A percentile compares a stretch with the other conserved stretches of the same genome.
phyloP scores from a whole-genome alignment of 2,329 filamentous ascomycete species.

The Neonectria coccinea region DNA sequence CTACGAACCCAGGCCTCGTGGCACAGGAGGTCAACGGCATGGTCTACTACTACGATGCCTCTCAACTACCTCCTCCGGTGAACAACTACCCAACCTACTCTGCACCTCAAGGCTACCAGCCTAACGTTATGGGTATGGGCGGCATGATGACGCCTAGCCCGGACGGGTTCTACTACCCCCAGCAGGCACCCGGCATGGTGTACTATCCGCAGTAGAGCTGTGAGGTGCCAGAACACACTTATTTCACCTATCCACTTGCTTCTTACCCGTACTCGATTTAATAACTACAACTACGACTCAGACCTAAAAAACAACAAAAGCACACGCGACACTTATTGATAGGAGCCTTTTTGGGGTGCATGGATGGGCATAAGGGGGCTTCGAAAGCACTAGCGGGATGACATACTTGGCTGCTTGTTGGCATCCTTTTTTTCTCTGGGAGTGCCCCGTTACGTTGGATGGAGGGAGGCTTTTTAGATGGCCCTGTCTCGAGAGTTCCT shows the following conservation, averaged over 20 bases:
- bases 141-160: constrained; percentile 81
- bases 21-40: constrained; percentile 95
- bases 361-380: constrained; percentile 16
- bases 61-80: constrained; percentile 73
- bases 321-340: constrained; percentile 36
- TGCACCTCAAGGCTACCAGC: constrained; percentile 64
- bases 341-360: constrained; percentile 29
- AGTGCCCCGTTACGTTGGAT: constrained; percentile 14
- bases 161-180: constrained; percentile 78
- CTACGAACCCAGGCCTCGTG: constrained; percentile 61
- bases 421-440: constrained; percentile 12
- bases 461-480: constrained; percentile 12
- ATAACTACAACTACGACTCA: constrained; percentile 47
- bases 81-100: constrained; percentile 61
- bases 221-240: constrained; percentile 37
- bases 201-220: constrained; percentile 70
- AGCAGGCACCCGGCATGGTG: constrained; percentile 65
- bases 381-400: constrained; percentile 15
- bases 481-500: constrained; percentile 2
- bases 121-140: constrained; percentile 75
- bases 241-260: constrained; percentile 41
- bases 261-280: constrained; percentile 48
- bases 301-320: constrained; percentile 44
- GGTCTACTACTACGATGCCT: constrained; percentile 92
- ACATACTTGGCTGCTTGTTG: constrained; percentile 14